phyloP scores from a whole-genome alignment of 805 yeast genomes.

The Metschnikowia sp. region DNA sequence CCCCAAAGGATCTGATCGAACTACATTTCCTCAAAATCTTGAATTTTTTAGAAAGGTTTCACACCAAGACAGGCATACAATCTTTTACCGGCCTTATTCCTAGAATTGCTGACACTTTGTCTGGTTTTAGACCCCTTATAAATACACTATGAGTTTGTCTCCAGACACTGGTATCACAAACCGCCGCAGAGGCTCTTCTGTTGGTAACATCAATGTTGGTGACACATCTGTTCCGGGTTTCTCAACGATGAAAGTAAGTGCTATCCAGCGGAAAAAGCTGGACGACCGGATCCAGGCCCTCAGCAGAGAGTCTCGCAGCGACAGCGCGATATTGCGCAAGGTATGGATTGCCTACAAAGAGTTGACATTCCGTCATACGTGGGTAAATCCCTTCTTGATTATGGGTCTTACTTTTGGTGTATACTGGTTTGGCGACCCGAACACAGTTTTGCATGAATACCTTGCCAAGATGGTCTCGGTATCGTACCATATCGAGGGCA shows the following conservation, averaged over 20 bases:
- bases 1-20: too few relatives aligned
- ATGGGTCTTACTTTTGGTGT: constrained; percentile 38
- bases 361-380: constrained; percentile 56
- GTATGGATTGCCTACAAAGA: constrained; percentile 58
- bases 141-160: constrained; percentile 9
- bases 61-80: too few relatives aligned
- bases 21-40: too few relatives aligned
- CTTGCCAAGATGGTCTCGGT: constrained; percentile 61
- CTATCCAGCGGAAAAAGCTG: constrained; percentile 34
- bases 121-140: too few relatives aligned
- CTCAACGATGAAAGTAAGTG: constrained; percentile 58
- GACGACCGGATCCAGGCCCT: constrained; percentile 31
- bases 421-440: constrained; percentile 56
- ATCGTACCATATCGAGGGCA: constrained; percentile 59
- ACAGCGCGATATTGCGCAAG: constrained; percentile 53
- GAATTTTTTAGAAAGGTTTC: too few relatives aligned
- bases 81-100: too few relatives aligned
- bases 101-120: too few relatives aligned
- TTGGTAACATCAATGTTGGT: constrained; percentile 73
- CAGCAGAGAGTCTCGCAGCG: constrained; percentile 30
- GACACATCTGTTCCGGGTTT: constrained; percentile 66
- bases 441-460: constrained; percentile 51
- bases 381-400: constrained; percentile 65
- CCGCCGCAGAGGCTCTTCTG: constrained; percentile 59
- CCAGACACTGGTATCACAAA: constrained; percentile 6